Percentiles rank a stretch among this genome's conserved stretches.
phyloP scores from a whole-genome alignment of 2,329 filamentous ascomycete genomes.

The Aspergillus flavus region DNA sequence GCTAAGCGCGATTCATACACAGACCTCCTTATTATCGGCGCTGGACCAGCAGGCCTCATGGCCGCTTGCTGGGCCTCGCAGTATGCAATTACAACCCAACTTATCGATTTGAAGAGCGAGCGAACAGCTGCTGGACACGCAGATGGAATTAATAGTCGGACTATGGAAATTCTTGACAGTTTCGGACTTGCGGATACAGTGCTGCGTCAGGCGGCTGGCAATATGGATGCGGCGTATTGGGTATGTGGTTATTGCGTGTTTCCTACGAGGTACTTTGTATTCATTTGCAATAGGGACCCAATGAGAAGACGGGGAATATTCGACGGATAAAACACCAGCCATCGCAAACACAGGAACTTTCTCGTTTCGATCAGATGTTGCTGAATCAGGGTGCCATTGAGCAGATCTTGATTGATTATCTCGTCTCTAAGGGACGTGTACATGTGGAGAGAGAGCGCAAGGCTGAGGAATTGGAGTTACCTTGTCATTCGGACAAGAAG shows the following conservation, averaged over 20 bases:
- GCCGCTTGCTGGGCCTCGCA: constrained; percentile 22
- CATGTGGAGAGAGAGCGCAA: constrained; percentile 6
- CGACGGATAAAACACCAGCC: constrained; percentile 10
- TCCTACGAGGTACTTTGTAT: not conserved
- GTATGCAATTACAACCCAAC: constrained; percentile 18
- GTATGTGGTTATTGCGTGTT: not conserved
- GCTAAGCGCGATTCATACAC: not conserved
- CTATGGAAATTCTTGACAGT: constrained; percentile 71
- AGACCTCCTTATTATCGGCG: not conserved
- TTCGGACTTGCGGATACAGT: constrained; percentile 59
- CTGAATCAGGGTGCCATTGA: constrained; percentile 20
- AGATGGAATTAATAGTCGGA: constrained; percentile 64
- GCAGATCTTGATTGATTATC: constrained; percentile 16
- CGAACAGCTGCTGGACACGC: constrained; percentile 43
- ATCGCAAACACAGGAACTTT: constrained; percentile 5
- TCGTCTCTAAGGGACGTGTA: not conserved
- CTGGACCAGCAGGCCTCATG: constrained; percentile 14
- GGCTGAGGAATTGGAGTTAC: not conserved
- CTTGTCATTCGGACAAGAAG: not conserved
- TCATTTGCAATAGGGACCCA: not conserved
- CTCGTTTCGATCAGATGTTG: constrained; percentile 15
- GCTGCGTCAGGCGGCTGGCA: not conserved
- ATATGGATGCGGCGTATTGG: constrained; percentile 19
- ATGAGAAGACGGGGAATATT: constrained; percentile 9
- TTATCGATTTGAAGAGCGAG: constrained; percentile 24